phyloP scores from a whole-genome alignment of 345 rosid genomes.

The Bruguiera sexangula region DNA sequence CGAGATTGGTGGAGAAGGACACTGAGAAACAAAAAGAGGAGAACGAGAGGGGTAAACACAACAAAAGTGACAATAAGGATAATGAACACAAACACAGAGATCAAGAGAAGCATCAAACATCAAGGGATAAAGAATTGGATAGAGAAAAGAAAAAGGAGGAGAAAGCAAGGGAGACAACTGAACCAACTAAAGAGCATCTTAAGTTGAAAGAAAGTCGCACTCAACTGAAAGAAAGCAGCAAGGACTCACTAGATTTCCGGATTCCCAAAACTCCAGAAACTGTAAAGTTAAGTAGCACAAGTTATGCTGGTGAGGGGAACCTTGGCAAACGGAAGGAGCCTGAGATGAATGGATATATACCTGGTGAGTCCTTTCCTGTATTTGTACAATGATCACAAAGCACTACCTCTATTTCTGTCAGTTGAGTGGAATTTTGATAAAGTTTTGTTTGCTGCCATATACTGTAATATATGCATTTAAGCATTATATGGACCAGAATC shows the following conservation, averaged over 20 bases:
- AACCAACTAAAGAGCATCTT: constrained; percentile 32
- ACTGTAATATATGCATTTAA: constrained; percentile 3
- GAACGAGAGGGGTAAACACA: constrained; percentile 34
- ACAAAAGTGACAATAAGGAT: constrained; percentile 30
- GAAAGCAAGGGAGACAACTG: constrained; percentile 36
- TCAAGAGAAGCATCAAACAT: constrained; percentile 27
- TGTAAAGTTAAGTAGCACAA: constrained; percentile 16
- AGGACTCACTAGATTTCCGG: constrained; percentile 18
- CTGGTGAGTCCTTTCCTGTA: constrained; percentile 35
- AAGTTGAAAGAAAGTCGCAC: constrained; percentile 24
- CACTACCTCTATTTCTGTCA: constrained; percentile 16
- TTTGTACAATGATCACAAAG: constrained; percentile 16
- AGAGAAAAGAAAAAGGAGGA: constrained; percentile 43
- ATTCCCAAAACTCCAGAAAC: constrained; percentile 18
- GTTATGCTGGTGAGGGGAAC: constrained; percentile 9
- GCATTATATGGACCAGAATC: constrained; percentile 11
- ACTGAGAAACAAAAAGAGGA: constrained; percentile 31
- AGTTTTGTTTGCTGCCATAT: constrained; percentile 2
- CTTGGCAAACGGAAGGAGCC: constrained; percentile 28
- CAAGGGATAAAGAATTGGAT: constrained; percentile 34
- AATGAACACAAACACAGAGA: constrained; percentile 30
- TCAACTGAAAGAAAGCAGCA: constrained; percentile 16
- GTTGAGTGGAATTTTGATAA: constrained; percentile 21
- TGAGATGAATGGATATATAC: constrained; percentile 26
- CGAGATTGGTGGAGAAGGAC: constrained; percentile 41